These are phyloP conservation scores for Nakaseomyces nivariensis DNA, from an alignment of 1,139 yeast species.

Conservation along the genomic window DNA sequence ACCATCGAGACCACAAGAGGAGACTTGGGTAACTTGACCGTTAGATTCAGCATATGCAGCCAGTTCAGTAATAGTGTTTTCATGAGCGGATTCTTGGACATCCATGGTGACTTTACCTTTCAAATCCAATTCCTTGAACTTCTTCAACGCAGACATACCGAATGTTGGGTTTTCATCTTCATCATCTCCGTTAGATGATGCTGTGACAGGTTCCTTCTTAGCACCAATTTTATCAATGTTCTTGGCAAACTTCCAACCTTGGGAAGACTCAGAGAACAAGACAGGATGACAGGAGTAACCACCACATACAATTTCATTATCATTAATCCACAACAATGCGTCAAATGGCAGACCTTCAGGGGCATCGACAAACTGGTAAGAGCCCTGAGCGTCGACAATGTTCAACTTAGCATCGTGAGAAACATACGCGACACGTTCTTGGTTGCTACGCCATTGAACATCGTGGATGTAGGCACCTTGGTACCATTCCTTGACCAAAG, in stretches of 20 bases:
- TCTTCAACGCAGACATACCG: conserved; percentile 77
- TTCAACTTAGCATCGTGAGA: conserved; percentile 70
- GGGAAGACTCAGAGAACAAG: conserved; percentile 60
- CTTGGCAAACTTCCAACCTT: conserved; percentile 58
- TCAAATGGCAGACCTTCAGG: conserved; percentile 76
- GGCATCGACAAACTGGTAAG: conserved; percentile 64
- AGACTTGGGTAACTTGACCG: conserved; percentile 43
- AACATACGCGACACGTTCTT: conserved; percentile 69
- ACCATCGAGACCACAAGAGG: conserved; percentile 82
- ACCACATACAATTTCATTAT: conserved; percentile 65
- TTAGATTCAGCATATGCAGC: conserved; percentile 35
- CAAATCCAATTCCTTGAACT: conserved; percentile 92
- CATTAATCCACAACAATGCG: conserved; percentile 58
- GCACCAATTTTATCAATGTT: conserved; percentile 52
- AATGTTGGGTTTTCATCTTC: conserved; percentile 50
- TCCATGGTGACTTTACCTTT: conserved; percentile 65
- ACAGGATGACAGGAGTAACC: conserved; percentile 93
- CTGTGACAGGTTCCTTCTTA: conserved; percentile 14
- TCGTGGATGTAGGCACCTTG: conserved; percentile 92
- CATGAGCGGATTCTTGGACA: conserved; percentile 67
- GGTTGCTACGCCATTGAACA: conserved; percentile 69
- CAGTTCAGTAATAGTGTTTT: conserved; percentile 74
- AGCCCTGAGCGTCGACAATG: conserved; percentile 37
- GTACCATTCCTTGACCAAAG: conserved; percentile 77
- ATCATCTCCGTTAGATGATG: conserved; percentile 39